phyloP scores from a whole-genome alignment of 176 grass and related monocot species.

The Elaeis guineensis region DNA sequence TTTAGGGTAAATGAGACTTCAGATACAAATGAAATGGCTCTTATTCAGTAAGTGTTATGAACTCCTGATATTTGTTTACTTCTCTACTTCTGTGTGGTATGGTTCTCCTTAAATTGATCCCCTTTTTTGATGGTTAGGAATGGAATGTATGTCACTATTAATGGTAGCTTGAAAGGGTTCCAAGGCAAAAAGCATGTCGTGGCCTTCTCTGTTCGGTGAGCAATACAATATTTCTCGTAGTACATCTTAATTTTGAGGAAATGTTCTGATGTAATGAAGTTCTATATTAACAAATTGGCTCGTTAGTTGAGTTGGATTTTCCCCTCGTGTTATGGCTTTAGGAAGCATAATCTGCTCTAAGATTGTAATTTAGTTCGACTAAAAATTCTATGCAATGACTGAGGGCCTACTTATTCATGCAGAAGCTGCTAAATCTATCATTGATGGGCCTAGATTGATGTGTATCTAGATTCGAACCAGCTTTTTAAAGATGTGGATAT shows the following conservation, averaged over 20 bases:
- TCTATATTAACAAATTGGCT: no score
- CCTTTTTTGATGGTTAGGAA: constrained; percentile 31
- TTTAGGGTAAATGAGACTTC: constrained; percentile 60
- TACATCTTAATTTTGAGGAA: background rate
- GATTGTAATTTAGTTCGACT: no score
- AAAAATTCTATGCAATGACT: no score
- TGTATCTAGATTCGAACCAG: no score
- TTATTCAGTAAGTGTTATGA: constrained; percentile 40
- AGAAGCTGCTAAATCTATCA: no score
- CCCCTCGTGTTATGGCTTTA: no score
- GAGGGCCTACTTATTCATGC: no score
- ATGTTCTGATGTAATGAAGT: background rate
- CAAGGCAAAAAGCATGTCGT: constrained; percentile 72
- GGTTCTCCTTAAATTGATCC: constrained; percentile 4
- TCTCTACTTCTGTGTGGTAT: constrained; percentile 4
- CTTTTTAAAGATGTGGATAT: no score
- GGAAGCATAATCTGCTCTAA: no score
- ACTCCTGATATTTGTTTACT: background rate
- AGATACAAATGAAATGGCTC: constrained; percentile 57
- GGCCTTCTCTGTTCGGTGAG: constrained; percentile 74
- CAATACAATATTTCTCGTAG: constrained; percentile 12
- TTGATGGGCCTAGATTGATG: no score
- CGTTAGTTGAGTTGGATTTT: no score
- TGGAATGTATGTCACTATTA: constrained; percentile 68
- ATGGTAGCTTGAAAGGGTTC: constrained; percentile 79